Evolutionary conservation across 352 stramenopile species (phyloP).

Genomic region (Plasmopara muralis): DNA sequence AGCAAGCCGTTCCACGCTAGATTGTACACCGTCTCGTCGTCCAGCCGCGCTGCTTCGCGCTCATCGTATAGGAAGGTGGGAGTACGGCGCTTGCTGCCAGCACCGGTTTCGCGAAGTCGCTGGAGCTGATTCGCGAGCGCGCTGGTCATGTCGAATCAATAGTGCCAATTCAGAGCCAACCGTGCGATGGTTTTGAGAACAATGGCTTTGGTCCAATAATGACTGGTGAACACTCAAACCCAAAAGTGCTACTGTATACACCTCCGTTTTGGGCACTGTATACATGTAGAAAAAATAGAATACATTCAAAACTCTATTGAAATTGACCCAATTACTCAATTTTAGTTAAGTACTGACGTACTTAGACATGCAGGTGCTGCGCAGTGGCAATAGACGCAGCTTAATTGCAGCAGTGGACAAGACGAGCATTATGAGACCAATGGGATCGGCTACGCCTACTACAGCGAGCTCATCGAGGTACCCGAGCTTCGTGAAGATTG

Average conservation of each 20-base stretch:
- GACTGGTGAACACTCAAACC: constrained; percentile 18
- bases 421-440: constrained; percentile 6
- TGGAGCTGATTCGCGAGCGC: constrained; percentile 74
- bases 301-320: too few relatives aligned
- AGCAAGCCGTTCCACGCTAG: constrained; percentile 76
- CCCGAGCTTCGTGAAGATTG: constrained; percentile 83
- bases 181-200: constrained; percentile 20
- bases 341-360: too few relatives aligned
- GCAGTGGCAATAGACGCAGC: background rate
- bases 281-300: too few relatives aligned
- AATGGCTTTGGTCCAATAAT: constrained; percentile 6
- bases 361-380: too few relatives aligned
- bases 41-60: constrained; percentile 69
- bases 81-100: constrained; percentile 73
- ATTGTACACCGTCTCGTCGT: constrained; percentile 83
- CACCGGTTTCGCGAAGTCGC: constrained; percentile 67
- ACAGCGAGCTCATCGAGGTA: constrained; percentile 24
- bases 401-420: constrained; percentile 3
- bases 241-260: constrained; percentile 4
- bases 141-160: constrained; percentile 38
- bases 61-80: constrained; percentile 83
- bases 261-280: too few relatives aligned
- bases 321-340: too few relatives aligned
- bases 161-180: constrained; percentile 19
- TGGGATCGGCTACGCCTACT: constrained; percentile 5